phyloP scores from a whole-genome alignment of 495 filamentous ascomycete species.

The Aspergillus homomorphus region DNA sequence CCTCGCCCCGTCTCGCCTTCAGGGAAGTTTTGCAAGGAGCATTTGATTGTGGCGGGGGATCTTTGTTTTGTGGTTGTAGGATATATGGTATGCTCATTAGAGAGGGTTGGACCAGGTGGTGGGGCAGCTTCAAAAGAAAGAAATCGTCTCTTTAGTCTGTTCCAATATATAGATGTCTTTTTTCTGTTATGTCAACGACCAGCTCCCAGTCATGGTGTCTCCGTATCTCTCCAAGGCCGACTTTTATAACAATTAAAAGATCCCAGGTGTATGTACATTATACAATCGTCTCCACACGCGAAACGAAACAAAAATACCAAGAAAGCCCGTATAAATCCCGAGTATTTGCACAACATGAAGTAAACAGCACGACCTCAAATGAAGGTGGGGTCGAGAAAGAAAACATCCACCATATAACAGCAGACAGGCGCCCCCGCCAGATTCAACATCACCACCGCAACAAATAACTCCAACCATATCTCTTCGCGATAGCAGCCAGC shows the following conservation, averaged over 20 bases:
- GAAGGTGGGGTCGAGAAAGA: neutral
- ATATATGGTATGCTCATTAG: too few relatives aligned
- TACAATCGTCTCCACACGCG: constrained; percentile 22
- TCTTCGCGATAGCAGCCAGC: neutral
- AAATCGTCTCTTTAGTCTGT: neutral
- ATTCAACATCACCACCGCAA: constrained; percentile 9
- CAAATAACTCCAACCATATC: neutral
- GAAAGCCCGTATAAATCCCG: constrained; percentile 20
- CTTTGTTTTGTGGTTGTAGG: too few relatives aligned
- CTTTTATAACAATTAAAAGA: constrained; percentile 23
- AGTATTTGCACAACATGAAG: constrained; percentile 21
- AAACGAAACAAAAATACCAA: constrained; percentile 18
- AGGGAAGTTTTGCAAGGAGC: too few relatives aligned
- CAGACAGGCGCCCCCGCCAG: constrained; percentile 1
- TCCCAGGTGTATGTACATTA: constrained; percentile 23
- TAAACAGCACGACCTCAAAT: constrained; percentile 7
- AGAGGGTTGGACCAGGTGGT: neutral
- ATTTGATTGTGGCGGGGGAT: too few relatives aligned
- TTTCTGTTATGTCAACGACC: neutral
- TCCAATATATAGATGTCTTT: neutral
- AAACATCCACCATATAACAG: constrained; percentile 1
- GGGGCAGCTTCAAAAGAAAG: neutral
- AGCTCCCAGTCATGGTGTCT: neutral
- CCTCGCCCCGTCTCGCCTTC: too few relatives aligned
- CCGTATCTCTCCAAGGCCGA: constrained; percentile 7